Base-by-base conservation (phyloP, 129 eudicot genomes). In the Erigeron canadensis region DNA sequence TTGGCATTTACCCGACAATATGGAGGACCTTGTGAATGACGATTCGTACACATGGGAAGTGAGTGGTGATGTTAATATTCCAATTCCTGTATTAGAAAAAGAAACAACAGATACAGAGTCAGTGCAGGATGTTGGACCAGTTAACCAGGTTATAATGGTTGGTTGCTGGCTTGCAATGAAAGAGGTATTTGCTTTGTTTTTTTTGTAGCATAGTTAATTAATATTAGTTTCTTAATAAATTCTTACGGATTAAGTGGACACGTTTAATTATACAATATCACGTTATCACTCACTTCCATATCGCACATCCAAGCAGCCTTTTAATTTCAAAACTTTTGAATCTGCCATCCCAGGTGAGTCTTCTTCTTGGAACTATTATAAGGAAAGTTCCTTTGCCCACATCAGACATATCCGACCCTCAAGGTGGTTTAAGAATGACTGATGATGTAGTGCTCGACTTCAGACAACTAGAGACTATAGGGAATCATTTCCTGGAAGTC, bases 121-220 rank as follows among this genome's bases (percentile, higher is more conserved):
- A 40, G 74, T 39, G 69, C 82, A 67, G 73, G 96, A 87, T 72
- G 88, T 60, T 21, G 82, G 96, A 64, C 88, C 93, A 12, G 76
- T 96, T 37, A 93, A 83, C 71, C 99, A 95, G 94, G 88, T 84
- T 86, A 91, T 95, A 6, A 95, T 95, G 99, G 99, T 95, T 75
- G 97, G 99, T 45, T 90, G 99, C 81, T 95, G 99, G 99, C 97
- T 95, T 40, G 97, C 99, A 12, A 95, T 95, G 99, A 95, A 95
- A 88, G 99, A 95, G 99, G 99, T 95, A 82, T 57, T 38, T 71
- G 56, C 50, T 69, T 10, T 51, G 40, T 56, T 67, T 42, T 8
- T 70, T 69, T 21, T 70, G 41, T n/a, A n/a, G n/a, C 43, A 2
- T 70, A 70, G 16, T 55, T 63, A 70, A 51, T 51, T 53, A 18